Base-by-base conservation (phyloP, 768 basidiomycete species). In the Naganishia vishniacii region DNA sequence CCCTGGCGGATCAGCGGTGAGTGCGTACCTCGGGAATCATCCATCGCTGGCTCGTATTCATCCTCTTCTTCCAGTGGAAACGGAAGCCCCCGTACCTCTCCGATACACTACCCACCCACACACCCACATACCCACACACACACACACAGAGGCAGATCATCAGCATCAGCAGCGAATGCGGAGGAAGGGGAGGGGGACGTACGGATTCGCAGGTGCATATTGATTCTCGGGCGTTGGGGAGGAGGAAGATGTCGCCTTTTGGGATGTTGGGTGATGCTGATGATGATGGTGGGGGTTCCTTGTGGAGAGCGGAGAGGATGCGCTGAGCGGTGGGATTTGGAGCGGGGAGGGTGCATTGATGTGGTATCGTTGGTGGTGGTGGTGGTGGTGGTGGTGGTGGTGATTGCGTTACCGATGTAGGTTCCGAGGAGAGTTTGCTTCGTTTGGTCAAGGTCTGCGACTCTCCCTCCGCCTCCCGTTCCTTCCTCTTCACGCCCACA, bases 41-140 rank as follows among this genome's bases (percentile, higher is more conserved):
- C 64, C 29, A 28, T 40, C 1, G 72, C 73, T 9, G 76, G 76
- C 61, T 75, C 72, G 49, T 77, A 77, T 67, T 75, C 74, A 28
- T 72, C 72, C 40, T 77, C 76, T 26, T 67, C 68, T 13, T 5
- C 18, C 34, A 77, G 58, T 0, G 74, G 74, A 65, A 77, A 77
- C 1, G 73, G 72, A 18, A 75, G 51, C 15, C 18, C 45, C 1
- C 25, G 8, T 28, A 25, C 37, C 47, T 37, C 49, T 13, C 4
- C 7, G 16, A n/a, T 26, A 15, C 48, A 41, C 37, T 26, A 25
- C 37, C 31, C 23, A n/a, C n/a, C n/a, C n/a, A n/a, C n/a, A n/a
- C n/a, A n/a, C n/a, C n/a, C n/a, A n/a, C n/a, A n/a, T n/a, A n/a
- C n/a, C n/a, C n/a, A n/a, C n/a, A n/a, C n/a, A n/a, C n/a, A n/a